phyloP scores from a whole-genome alignment of 2,329 filamentous ascomycete species.

The Neofusicoccum laricinum region DNA sequence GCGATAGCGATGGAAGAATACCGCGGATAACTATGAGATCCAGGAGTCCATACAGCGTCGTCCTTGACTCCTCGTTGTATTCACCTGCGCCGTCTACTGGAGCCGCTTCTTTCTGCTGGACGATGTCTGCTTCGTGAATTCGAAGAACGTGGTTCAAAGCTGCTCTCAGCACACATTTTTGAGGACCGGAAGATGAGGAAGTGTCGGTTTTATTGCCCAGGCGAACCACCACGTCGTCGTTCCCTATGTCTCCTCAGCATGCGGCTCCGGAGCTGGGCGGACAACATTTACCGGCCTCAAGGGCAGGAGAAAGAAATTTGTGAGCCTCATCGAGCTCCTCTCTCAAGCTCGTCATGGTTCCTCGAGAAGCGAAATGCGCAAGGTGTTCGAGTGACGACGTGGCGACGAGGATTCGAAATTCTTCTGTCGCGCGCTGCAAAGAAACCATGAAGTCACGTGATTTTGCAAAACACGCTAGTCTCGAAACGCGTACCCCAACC shows the following conservation, averaged over 20 bases:
- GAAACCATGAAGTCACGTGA: slow-evolving; percentile 10
- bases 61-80: slow-evolving; percentile 37
- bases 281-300: slow-evolving; percentile 5
- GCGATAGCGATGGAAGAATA: slow-evolving; percentile 34
- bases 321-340: slow-evolving; percentile 31
- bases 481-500: slow-evolving; percentile 14
- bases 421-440: neutral
- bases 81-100: slow-evolving; percentile 24
- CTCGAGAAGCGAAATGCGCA: neutral
- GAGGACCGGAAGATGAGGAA: neutral
- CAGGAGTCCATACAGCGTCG: slow-evolving; percentile 37
- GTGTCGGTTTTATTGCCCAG: neutral
- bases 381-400: neutral
- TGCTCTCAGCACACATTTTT: slow-evolving; percentile 10
- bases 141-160: slow-evolving; percentile 30
- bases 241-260: slow-evolving; percentile 11
- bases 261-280: neutral
- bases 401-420: neutral
- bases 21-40: slow-evolving; percentile 33
- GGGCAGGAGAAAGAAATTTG: slow-evolving; percentile 2
- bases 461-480: slow-evolving; percentile 14
- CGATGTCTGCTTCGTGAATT: slow-evolving; percentile 34
- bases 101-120: slow-evolving; percentile 21
- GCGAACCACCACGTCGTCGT: slow-evolving; percentile 9
- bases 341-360: slow-evolving; percentile 22